phyloP scores from a whole-genome alignment of 331 rosid genomes.

The Malus hybrid region DNA sequence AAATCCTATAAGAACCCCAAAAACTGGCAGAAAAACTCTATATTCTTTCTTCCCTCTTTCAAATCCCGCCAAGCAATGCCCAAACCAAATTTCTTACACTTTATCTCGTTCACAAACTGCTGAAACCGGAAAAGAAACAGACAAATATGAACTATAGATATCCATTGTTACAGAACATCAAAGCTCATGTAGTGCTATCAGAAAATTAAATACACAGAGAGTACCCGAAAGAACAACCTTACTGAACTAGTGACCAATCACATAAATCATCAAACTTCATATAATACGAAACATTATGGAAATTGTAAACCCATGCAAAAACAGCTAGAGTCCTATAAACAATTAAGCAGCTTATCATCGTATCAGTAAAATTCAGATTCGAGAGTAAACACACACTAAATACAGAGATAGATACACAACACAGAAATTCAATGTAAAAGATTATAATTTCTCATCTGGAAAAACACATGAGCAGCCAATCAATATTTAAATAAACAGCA shows the following conservation, averaged over 20 bases:
- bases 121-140: neutral
- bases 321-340: no score
- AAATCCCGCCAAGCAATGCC: neutral
- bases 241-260: neutral
- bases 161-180: neutral
- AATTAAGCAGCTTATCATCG: no score
- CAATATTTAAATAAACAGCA: neutral
- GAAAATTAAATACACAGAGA: neutral
- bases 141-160: neutral
- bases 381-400: no score
- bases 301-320: neutral
- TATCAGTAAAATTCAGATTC: no score
- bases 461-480: neutral
- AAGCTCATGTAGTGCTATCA: neutral
- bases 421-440: no score
- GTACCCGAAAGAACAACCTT: neutral
- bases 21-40: neutral
- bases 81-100: neutral
- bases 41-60: neutral
- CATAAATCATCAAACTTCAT: neutral
- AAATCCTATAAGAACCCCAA: neutral
- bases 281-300: neutral
- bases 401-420: no score
- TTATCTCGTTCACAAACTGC: neutral
- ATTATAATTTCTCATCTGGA: no score